Evolutionary conservation across 2,329 filamentous ascomycete species (phyloP).

Genomic region (Hypomyces perniciosus): DNA sequence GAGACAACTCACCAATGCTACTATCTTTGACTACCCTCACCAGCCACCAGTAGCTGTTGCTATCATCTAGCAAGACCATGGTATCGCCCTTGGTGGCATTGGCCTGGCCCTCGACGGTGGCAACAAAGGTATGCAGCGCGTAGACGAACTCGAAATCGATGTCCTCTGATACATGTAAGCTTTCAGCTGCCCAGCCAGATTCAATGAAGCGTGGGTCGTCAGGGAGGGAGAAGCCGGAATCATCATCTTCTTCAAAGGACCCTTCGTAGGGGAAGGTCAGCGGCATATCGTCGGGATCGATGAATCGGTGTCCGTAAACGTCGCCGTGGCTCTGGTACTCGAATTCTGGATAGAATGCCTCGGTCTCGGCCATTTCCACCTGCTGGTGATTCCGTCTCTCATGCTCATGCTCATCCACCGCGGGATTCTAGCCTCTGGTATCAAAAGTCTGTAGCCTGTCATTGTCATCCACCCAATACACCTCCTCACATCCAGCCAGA

Average conservation of each 20-base stretch:
- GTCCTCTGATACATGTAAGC: slow-evolving; percentile 93
- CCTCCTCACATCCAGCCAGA: neutral
- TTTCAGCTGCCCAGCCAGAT: slow-evolving; percentile 68
- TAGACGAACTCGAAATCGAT: slow-evolving; percentile 99
- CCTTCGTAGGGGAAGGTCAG: slow-evolving; percentile 41
- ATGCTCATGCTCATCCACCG: slow-evolving; percentile 5
- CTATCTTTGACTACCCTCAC: slow-evolving; percentile 96
- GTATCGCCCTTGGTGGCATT: slow-evolving; percentile 98
- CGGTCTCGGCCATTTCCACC: neutral
- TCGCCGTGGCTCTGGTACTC: slow-evolving; percentile 1
- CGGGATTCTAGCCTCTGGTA: slow-evolving; percentile 8
- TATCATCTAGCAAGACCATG: slow-evolving; percentile 96
- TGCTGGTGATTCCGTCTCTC: neutral
- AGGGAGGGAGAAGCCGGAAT: slow-evolving; percentile 51
- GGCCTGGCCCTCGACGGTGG: slow-evolving; percentile 94
- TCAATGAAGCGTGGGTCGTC: slow-evolving; percentile 60
- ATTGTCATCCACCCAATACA: neutral
- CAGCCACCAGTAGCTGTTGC: slow-evolving; percentile 99
- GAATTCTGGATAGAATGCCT: neutral
- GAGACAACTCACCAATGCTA: slow-evolving; percentile 62
- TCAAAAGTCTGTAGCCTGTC: slow-evolving; percentile 1
- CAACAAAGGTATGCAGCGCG: slow-evolving; percentile 93
- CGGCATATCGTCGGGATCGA: slow-evolving; percentile 23
- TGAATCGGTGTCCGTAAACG: slow-evolving; percentile 22
- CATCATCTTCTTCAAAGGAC: slow-evolving; percentile 51